phyloP scores from a whole-genome alignment of 2,329 filamentous ascomycete species.

The Pyricularia sp. region DNA sequence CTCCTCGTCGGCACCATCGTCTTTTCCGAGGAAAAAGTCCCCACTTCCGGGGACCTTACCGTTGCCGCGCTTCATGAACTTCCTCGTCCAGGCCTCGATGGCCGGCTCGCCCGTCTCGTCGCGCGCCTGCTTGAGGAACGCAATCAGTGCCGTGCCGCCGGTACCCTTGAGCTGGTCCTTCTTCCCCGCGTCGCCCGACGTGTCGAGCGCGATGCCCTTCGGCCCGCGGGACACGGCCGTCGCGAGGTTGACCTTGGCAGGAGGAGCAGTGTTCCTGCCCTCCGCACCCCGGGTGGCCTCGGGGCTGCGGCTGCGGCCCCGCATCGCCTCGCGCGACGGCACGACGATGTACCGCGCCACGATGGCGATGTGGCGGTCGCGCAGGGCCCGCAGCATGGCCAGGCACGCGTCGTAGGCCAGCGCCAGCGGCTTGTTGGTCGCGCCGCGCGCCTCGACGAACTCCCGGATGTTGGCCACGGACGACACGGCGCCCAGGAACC shows the following conservation, averaged over 20 bases:
- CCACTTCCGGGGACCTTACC: conserved; percentile 35
- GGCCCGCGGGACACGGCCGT: conserved; percentile 32
- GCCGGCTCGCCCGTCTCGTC: conserved; percentile 94
- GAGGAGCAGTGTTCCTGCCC: conserved; percentile 13
- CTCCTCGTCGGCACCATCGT: conserved; percentile 22
- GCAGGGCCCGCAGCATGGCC: conserved; percentile 56
- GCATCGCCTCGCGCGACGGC: conserved; percentile 66
- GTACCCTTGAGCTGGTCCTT: conserved; percentile 69
- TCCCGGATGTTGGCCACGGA: conserved; percentile 78
- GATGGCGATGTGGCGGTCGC: conserved; percentile 93
- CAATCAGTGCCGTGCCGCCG: conserved; percentile 86
- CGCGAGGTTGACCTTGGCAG: conserved; percentile 50
- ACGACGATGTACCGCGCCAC: conserved; percentile 93
- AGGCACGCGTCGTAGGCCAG: conserved; percentile 88
- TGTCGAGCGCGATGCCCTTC: conserved; percentile 19
- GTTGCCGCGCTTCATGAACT: conserved; percentile 40
- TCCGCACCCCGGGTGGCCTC: conserved; percentile 23
- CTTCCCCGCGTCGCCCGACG: conserved; percentile 7
- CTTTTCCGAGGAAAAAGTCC: conserved; percentile 51
- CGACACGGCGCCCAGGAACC: conserved; percentile 75
- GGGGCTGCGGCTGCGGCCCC: conserved; percentile 50
- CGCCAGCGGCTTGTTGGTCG: conserved; percentile 54
- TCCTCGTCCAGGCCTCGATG: conserved; percentile 54
- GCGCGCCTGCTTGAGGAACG: conserved; percentile 91
- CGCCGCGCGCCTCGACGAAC: conserved; percentile 58